Evolutionary conservation across 345 rosid species (phyloP).

Genomic region (Gossypium stocksii): DNA sequence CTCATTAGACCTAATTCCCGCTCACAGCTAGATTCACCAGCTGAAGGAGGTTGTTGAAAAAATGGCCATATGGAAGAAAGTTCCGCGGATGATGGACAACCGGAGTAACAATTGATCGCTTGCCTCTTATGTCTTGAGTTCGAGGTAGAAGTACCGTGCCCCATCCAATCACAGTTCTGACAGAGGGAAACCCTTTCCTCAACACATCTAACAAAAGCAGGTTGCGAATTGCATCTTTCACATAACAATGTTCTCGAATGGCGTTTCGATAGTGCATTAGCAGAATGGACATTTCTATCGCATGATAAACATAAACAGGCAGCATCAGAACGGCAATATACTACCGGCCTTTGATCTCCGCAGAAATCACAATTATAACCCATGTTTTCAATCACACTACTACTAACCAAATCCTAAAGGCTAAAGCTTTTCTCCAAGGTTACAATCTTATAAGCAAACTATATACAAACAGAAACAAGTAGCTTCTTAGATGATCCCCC

Average conservation of each 20-base stretch:
- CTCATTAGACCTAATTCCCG: slow-evolving; percentile 85
- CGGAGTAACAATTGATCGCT: slow-evolving; percentile 70
- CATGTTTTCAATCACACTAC: slow-evolving; percentile 37
- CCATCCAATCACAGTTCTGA: slow-evolving; percentile 92
- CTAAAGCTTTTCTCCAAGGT: slow-evolving; percentile 16
- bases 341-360: slow-evolving; percentile 83
- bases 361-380: slow-evolving; percentile 94
- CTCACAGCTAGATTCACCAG: slow-evolving; percentile 58
- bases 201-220: slow-evolving; percentile 71
- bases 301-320: slow-evolving; percentile 95
- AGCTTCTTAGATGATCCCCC: slow-evolving; percentile 17
- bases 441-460: slow-evolving; percentile 18
- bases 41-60: slow-evolving; percentile 46
- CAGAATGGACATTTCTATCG: slow-evolving; percentile 90
- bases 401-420: slow-evolving; percentile 4
- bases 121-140: slow-evolving; percentile 68
- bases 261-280: slow-evolving; percentile 87
- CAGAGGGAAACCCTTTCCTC: slow-evolving; percentile 84
- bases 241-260: slow-evolving; percentile 86
- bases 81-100: slow-evolving; percentile 87
- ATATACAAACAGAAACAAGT: slow-evolving; percentile 16
- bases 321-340: slow-evolving; percentile 90
- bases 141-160: slow-evolving; percentile 54
- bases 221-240: slow-evolving; percentile 84
- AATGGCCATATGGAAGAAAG: slow-evolving; percentile 92